A percentile compares a stretch with the other conserved stretches of the same genome.
Conservation (phyloP, 768 basidiomycete species). For the Psilocybe sp. region DNA sequence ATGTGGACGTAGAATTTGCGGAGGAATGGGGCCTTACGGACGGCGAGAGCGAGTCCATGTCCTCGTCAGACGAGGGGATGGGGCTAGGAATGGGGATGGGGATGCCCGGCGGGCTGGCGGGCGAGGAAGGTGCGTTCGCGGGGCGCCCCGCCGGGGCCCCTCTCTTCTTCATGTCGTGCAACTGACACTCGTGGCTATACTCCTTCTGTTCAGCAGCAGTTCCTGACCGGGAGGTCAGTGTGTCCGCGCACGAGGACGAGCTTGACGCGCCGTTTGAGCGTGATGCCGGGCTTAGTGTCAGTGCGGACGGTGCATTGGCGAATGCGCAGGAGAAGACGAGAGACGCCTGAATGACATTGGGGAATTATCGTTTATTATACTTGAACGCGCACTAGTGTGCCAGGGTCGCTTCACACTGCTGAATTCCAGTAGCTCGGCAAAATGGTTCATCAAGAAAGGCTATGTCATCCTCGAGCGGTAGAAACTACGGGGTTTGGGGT, state of each 20-base stretch:
- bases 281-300: too few relatives aligned
- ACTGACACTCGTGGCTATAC: slow-evolving; percentile 15
- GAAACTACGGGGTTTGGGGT: too few relatives aligned
- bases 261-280: too few relatives aligned
- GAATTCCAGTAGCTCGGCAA: too few relatives aligned
- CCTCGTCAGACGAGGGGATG: slow-evolving; percentile 20
- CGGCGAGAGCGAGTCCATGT: slow-evolving; percentile 31
- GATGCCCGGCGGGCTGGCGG: slow-evolving; percentile 14
- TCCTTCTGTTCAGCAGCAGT: slow-evolving; percentile 13
- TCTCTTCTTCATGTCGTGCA: slow-evolving; percentile 5
- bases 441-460: too few relatives aligned
- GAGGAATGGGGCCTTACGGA: slow-evolving; percentile 39
- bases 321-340: too few relatives aligned
- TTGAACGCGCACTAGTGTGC: too few relatives aligned
- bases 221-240: slow-evolving; percentile 18
- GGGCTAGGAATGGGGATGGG: slow-evolving; percentile 10
- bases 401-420: too few relatives aligned
- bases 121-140: slow-evolving; percentile 7
- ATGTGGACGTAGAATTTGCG: slow-evolving; percentile 19
- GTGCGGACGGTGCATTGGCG: too few relatives aligned
- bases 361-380: too few relatives aligned
- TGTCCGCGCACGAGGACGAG: slow-evolving; percentile 20
- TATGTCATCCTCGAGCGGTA: too few relatives aligned
- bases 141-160: slow-evolving; percentile 14
- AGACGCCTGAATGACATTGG: too few relatives aligned